phyloP scores from a whole-genome alignment of 2,329 filamentous ascomycete genomes.

The Triangularia verruculosa region DNA sequence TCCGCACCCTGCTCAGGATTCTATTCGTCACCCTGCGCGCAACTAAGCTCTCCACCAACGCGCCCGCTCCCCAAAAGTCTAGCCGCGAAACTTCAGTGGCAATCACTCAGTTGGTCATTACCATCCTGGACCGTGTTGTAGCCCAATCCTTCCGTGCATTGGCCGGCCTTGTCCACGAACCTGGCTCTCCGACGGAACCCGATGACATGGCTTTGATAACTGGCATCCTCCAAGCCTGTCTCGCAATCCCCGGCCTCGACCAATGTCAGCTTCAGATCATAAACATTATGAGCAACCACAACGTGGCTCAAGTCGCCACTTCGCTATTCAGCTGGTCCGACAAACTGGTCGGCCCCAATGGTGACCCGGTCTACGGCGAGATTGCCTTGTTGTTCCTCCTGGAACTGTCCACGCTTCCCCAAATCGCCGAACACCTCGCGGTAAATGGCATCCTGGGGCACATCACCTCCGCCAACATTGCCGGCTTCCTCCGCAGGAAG shows the following conservation, averaged over 20 bases:
- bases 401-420: conserved; percentile 76
- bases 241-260: conserved; percentile 74
- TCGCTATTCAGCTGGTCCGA: conserved; percentile 95
- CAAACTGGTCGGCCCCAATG: conserved; percentile 65
- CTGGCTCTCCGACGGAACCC: conserved; percentile 61
- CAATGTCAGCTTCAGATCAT: conserved; percentile 69
- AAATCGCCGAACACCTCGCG: conserved; percentile 84
- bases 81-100: conserved; percentile 39
- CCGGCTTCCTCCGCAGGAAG: conserved; percentile 68
- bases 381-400: conserved; percentile 86
- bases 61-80: conserved; percentile 32
- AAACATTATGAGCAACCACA: conserved; percentile 66
- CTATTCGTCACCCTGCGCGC: conserved; percentile 79
- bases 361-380: conserved; percentile 89
- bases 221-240: conserved; percentile 79
- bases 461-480: conserved; percentile 74
- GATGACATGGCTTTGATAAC: conserved; percentile 85
- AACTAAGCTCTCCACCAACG: conserved; percentile 45
- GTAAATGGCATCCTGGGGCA: conserved; percentile 80
- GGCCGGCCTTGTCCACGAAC: conserved; percentile 77
- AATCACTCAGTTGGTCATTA: conserved; percentile 64
- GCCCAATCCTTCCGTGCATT: conserved; percentile 78
- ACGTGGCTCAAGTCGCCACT: conserved; percentile 74
- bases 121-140: conserved; percentile 76
- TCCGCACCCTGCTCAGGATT: conserved; percentile 77